Conservation (phyloP, 2,329 filamentous ascomycete genomes). For the Rosellinia necatrix region DNA sequence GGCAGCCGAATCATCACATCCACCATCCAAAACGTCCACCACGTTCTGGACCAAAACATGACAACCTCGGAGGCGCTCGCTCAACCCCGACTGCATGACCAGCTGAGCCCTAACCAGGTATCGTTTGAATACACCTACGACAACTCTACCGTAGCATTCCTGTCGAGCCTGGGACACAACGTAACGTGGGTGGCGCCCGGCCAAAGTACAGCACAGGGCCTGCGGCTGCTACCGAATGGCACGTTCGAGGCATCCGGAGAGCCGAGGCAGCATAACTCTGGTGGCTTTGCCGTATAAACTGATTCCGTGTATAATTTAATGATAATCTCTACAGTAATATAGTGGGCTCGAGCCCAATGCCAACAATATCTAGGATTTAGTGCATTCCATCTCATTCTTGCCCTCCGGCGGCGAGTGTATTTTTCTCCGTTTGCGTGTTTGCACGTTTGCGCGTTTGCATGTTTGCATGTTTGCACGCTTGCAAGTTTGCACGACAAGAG, state of each 20-base stretch:
- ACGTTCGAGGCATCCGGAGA: conserved; percentile 81
- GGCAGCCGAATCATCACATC: conserved; percentile 84
- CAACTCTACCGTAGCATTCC: conserved; percentile 68
- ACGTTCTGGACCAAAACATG: conserved; percentile 71
- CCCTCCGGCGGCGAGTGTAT: too few species aligned
- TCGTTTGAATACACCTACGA: conserved; percentile 75
- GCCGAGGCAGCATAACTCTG: conserved; percentile 77
- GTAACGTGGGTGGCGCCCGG: conserved; percentile 71
- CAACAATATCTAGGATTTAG: too few species aligned
- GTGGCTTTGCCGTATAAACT: conserved; percentile 59
- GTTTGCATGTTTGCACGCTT: too few species aligned
- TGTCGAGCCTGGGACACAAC: conserved; percentile 72
- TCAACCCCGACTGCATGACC: conserved; percentile 77
- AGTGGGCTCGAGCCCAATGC: not conserved
- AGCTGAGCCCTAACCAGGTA: conserved; percentile 72
- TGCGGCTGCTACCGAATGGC: conserved; percentile 66
- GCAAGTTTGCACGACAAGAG: too few species aligned
- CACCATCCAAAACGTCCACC: conserved; percentile 76
- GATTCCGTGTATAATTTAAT: not conserved
- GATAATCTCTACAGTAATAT: conserved; percentile 17
- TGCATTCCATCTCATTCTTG: too few species aligned
- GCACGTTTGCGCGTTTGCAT: too few species aligned
- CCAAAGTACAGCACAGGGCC: conserved; percentile 72
- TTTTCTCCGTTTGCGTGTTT: too few species aligned
- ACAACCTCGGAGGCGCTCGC: conserved; percentile 66